Evolutionary conservation across 495 filamentous ascomycete genomes (phyloP), one percentile per base, ranked within the genome.

Genomic region (Xylaria palmicola): DNA sequence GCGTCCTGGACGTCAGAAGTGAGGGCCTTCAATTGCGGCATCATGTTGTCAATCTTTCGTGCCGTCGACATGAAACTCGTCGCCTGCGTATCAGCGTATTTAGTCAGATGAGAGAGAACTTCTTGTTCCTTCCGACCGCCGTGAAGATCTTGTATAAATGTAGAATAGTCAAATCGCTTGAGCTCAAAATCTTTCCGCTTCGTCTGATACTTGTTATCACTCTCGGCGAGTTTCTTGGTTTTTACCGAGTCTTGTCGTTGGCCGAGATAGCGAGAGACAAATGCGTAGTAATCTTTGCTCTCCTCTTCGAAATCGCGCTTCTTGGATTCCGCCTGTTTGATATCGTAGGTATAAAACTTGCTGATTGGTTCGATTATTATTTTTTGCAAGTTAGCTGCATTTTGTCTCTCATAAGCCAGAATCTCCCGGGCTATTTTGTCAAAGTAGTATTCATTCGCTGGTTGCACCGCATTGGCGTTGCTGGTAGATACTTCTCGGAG

Each of bases 221-320:
- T 97, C 64, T 99, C 91, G 15, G 81, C 86, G 54, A 92, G 88
- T 76, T 96, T 97, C 81, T 98, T 98, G 71, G 96, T 91, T 75
- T 98, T 98, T 52, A 96, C 77, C 9, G 94, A 94, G 73, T 98
- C 95, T 70, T 96, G 91, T 45, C 92, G 85, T 69, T 97, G 94
- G 40, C 94, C 93, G 13, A 99, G 85, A 74, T 99, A 99, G 27
- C 91, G 88, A 65, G 90, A 87, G 44, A 97, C 90, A 69, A 96
- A 97, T 53, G 86, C 86, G 77, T 99, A 99, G 75, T 96, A 99
- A 70, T 98, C 93, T 68, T 92, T 90, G 74, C 92, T 97, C 68
- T 98, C 94, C 64, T 99, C 94, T 57, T 99, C 94, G 64, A 98
- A 99, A 68, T 98, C 95, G 59, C 92, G 92, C 77, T 93, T 97